phyloP scores from a whole-genome alignment of 768 basidiomycete genomes.

The Boletales sp. region DNA sequence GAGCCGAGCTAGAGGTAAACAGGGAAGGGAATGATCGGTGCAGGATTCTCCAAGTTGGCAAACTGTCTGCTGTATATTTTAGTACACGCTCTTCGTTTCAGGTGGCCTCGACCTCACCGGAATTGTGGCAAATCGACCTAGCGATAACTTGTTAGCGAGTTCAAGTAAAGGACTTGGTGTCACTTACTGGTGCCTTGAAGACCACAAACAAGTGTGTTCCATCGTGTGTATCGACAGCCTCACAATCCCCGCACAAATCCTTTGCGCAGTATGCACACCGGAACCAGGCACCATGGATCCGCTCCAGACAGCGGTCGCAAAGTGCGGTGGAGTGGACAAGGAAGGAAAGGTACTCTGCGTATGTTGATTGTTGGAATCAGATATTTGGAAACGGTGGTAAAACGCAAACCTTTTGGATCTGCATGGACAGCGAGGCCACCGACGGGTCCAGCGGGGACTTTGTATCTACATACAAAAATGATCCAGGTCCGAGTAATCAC shows the following conservation, averaged over 20 bases:
- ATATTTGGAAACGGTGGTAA: not conserved
- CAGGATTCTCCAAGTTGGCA: constrained; percentile 55
- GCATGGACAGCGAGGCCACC: constrained; percentile 33
- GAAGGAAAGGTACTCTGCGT: constrained; percentile 55
- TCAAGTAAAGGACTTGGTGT: not conserved
- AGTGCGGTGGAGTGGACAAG: constrained; percentile 65
- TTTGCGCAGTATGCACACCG: constrained; percentile 84
- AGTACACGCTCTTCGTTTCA: constrained; percentile 4
- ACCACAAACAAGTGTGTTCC: constrained; percentile 81
- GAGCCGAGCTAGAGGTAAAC: constrained; percentile 45
- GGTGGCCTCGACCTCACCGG: constrained; percentile 41
- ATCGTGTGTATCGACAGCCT: constrained; percentile 78
- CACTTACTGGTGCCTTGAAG: constrained; percentile 74
- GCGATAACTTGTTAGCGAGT: constrained; percentile 3
- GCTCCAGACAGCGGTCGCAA: constrained; percentile 83
- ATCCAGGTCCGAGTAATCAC: constrained; percentile 3
- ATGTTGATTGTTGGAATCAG: not conserved
- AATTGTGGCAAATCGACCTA: constrained; percentile 75
- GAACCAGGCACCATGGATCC: constrained; percentile 87
- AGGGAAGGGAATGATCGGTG: constrained; percentile 60
- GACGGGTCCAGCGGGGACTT: constrained; percentile 54
- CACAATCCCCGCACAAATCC: constrained; percentile 86
- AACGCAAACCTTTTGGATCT: constrained; percentile 55
- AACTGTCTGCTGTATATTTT: constrained; percentile 39
- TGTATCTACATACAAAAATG: constrained; percentile 48